phyloP scores from a whole-genome alignment of 768 basidiomycete species.

The Inosperma sp. region DNA sequence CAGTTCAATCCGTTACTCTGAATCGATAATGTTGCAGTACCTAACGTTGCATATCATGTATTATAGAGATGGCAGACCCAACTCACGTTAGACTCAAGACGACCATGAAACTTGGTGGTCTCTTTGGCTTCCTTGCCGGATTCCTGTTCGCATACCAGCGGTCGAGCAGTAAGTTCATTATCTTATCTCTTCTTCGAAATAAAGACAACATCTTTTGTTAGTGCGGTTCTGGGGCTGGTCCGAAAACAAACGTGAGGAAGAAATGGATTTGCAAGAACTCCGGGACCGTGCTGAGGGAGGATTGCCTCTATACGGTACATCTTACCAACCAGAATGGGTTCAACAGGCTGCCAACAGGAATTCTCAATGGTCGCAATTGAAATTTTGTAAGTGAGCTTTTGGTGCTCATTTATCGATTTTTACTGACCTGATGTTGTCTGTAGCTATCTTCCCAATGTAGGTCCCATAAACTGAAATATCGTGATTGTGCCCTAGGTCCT shows the following conservation, averaged over 20 bases:
- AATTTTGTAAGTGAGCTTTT: conserved; percentile 60
- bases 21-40: conserved; percentile 8
- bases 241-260: conserved; percentile 81
- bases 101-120: conserved; percentile 50
- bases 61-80: conserved; percentile 51
- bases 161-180: conserved; percentile 65
- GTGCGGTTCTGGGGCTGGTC: conserved; percentile 96
- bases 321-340: conserved; percentile 77
- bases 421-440: conserved; percentile 10
- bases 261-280: conserved; percentile 73
- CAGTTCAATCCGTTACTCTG: conserved; percentile 29
- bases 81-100: conserved; percentile 36
- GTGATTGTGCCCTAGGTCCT: not conserved
- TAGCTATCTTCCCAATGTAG: conserved; percentile 76
- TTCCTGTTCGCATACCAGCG: conserved; percentile 92
- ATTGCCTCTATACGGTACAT: conserved; percentile 82
- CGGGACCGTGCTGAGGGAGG: conserved; percentile 70
- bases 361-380: conserved; percentile 90
- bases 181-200: conserved; percentile 1
- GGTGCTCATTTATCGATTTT: conserved; percentile 7
- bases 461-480: conserved; percentile 20
- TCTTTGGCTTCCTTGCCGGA: conserved; percentile 84
- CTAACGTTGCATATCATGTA: conserved; percentile 9
- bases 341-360: conserved; percentile 85
- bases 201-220: conserved; percentile 26